phyloP scores from a whole-genome alignment of 345 rosid species.

The Aurinia saxatilis region DNA sequence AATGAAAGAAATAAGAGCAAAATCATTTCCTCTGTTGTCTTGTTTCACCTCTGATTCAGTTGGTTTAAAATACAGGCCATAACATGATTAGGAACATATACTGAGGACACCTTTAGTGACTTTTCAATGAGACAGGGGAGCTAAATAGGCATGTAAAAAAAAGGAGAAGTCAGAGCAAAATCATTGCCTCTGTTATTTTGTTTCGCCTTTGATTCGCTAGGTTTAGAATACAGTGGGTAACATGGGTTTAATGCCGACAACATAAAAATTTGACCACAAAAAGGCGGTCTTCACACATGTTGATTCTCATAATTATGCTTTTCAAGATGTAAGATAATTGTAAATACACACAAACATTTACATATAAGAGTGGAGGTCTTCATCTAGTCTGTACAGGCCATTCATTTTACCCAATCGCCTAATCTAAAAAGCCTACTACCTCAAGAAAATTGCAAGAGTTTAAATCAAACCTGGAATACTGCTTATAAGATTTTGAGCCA shows the following conservation, averaged over 20 bases:
- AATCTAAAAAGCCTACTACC: conserved; percentile 8
- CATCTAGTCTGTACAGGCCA: conserved; percentile 7
- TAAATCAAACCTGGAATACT: conserved; percentile 61
- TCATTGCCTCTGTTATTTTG: background rate
- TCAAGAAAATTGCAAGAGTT: conserved; percentile 21
- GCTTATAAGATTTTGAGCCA: conserved; percentile 69
- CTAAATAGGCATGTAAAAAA: no score
- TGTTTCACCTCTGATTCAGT: background rate
- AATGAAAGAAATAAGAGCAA: background rate
- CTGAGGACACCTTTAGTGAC: no score
- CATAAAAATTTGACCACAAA: conserved; percentile 11
- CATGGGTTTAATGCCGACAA: background rate
- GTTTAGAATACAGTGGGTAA: background rate
- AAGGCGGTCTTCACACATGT: background rate
- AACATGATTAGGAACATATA: no score
- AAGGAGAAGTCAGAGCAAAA: background rate
- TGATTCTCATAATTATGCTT: background rate
- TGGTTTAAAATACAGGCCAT: background rate
- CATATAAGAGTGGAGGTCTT: background rate
- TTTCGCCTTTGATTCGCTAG: conserved; percentile 3
- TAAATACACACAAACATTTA: conserved; percentile 1
- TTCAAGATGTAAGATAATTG: background rate
- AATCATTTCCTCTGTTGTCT: background rate
- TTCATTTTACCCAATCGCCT: conserved; percentile 2
- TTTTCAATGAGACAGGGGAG: no score